These are phyloP conservation scores for Cladosporium colombiae DNA, from an alignment of 2,329 filamentous ascomycete species.

Conservation along the genomic window DNA sequence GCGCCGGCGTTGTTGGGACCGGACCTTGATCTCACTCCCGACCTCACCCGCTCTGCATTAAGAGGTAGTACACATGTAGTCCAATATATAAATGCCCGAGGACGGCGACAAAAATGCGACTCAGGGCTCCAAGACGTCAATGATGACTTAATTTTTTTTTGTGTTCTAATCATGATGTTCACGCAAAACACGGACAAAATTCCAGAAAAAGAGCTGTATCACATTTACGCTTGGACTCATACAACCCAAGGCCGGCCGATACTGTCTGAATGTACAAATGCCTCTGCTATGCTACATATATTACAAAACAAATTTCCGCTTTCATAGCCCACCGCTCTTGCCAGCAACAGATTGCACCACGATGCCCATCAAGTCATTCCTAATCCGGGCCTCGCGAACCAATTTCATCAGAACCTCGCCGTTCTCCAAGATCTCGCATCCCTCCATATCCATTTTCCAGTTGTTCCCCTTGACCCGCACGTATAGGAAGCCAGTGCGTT, in stretches of 20 bases:
- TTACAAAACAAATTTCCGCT: not conserved
- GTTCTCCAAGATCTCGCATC: slow-evolving; percentile 29
- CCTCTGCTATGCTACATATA: slow-evolving; percentile 1
- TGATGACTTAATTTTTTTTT: not conserved
- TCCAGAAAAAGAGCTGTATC: not conserved
- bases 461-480: slow-evolving; percentile 26
- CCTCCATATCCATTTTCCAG: slow-evolving; percentile 35
- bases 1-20: slow-evolving; percentile 5
- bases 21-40: slow-evolving; percentile 8
- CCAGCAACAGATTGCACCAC: not conserved
- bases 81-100: not conserved
- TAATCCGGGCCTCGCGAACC: not conserved
- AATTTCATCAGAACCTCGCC: slow-evolving; percentile 24
- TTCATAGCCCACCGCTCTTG: not conserved
- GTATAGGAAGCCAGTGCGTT: slow-evolving; percentile 32
- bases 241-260: not conserved
- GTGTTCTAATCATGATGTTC: not conserved
- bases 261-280: not conserved
- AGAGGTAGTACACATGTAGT: not conserved
- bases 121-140: not conserved
- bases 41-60: slow-evolving; percentile 11
- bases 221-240: not conserved
- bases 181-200: not conserved
- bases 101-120: not conserved
- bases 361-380: not conserved